Conservation (phyloP, 495 filamentous ascomycete genomes). For the Parathielavia appendiculata region DNA sequence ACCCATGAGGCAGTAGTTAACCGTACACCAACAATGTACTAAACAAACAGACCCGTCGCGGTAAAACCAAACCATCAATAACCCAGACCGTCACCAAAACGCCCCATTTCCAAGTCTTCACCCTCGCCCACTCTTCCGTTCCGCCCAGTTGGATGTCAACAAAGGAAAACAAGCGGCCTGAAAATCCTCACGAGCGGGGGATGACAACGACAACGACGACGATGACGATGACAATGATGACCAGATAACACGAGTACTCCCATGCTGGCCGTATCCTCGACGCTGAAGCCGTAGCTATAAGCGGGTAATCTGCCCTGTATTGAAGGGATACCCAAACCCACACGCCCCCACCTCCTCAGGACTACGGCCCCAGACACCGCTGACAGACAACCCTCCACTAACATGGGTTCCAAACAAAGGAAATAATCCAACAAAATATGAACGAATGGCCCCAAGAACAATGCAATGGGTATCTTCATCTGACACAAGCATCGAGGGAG, state of each 20-base stretch:
- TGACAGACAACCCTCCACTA: not conserved
- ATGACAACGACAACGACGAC: not conserved
- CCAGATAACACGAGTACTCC: too few relatives aligned
- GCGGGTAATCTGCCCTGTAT: not conserved
- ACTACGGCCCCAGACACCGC: not conserved
- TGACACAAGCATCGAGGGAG: not conserved
- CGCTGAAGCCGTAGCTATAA: too few relatives aligned
- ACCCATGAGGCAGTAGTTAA: not conserved
- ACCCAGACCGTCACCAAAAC: slow-evolving; percentile 10
- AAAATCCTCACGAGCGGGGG: not conserved
- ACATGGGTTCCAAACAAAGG: not conserved
- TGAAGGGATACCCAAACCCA: not conserved
- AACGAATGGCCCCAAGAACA: slow-evolving; percentile 9
- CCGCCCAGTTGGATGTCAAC: not conserved
- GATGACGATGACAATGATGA: not conserved
- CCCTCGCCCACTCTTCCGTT: not conserved
- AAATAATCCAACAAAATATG: not conserved
- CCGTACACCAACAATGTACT: not conserved
- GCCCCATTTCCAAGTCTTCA: slow-evolving; percentile 9
- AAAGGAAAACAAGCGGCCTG: slow-evolving; percentile 3
- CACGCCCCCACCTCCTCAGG: not conserved
- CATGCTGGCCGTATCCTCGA: too few relatives aligned
- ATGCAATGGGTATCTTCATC: slow-evolving; percentile 14
- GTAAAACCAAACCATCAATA: not conserved
- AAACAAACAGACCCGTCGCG: not conserved